These are phyloP conservation scores for Avena insularis DNA, from an alignment of 176 grass and related monocot genomes.

Conservation along the genomic window DNA sequence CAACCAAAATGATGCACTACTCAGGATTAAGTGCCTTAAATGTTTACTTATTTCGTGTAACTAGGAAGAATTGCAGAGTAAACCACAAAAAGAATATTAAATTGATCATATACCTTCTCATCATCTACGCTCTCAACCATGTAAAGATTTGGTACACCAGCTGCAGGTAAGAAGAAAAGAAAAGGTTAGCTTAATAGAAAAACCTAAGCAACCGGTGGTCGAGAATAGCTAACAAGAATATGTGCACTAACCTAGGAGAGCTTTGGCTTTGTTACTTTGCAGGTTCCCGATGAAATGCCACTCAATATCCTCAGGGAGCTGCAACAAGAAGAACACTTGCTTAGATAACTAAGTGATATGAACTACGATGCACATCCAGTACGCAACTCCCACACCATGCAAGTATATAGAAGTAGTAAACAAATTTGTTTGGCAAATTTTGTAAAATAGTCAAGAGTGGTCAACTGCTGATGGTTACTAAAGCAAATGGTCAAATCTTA, in stretches of 20 bases:
- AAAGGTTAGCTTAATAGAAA: slow-evolving; percentile 24
- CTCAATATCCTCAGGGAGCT: slow-evolving; percentile 94
- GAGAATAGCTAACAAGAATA: slow-evolving; percentile 20
- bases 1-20: background rate
- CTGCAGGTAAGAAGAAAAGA: slow-evolving; percentile 48
- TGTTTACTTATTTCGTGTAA: background rate
- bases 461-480: background rate
- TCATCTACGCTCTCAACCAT: slow-evolving; percentile 97
- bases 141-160: slow-evolving; percentile 87
- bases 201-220: slow-evolving; percentile 15
- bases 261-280: slow-evolving; percentile 92
- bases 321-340: slow-evolving; percentile 40
- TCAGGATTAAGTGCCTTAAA: slow-evolving; percentile 17
- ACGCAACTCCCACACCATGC: background rate
- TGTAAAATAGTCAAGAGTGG: too few species aligned
- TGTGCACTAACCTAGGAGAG: slow-evolving; percentile 67
- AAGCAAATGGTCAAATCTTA: background rate
- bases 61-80: background rate
- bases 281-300: slow-evolving; percentile 98
- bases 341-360: slow-evolving; percentile 26
- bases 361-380: background rate
- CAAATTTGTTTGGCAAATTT: too few species aligned
- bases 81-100: slow-evolving; percentile 28
- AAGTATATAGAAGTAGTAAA: background rate
- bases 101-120: slow-evolving; percentile 69